Base-by-base conservation (phyloP, 257 asterid species). In the Parsonsia alboflavescens region DNA sequence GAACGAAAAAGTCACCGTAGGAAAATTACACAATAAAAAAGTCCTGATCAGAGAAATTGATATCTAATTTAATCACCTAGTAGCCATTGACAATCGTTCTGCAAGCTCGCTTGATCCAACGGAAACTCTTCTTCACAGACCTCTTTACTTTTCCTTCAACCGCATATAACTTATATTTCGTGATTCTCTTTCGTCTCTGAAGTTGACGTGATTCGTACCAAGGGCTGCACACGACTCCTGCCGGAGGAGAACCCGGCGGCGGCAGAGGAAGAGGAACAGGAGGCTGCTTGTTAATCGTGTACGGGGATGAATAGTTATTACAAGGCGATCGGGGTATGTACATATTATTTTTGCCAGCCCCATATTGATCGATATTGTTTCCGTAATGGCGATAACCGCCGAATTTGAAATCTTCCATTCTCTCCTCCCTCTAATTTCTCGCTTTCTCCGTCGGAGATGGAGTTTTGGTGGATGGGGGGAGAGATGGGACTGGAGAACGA, bases 81-180 rank as follows among this genome's bases (percentile, higher is more conserved):
- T 73, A 80, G 10, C 90, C 86, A 82, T 84, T 83, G 74, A 76
- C 87, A 66, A 92, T 75, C 70, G 68, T 88, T 5, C 87, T 77
- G 72, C 93, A 90, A 4, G 79, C 83, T 10, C 62, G 81, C 82
- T 88, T 90, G 76, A 92, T 57, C 97, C 92, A 90, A 78, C 91
- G 83, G 13, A 86, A 21, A 2, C 96, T 84, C 19, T 84, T 83
- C 68, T 79, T 82, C 58, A 82, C 76, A 26, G 87, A 84, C 30
- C 67, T 76, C 86, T 90, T 92, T 39, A 89, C 76, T 79, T 90
- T 86, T 26, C 94, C 91, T 81, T 92, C 96, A 9, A 86, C 77
- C 3, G 96, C 79, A 75, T 89, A 92, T 54, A 84, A 41, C 52
- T 89, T 90, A 79, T 92, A 92, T 68, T 79, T 83, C 36, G 87